Base-by-base conservation (phyloP, 768 basidiomycete genomes). In the Russula sp. region DNA sequence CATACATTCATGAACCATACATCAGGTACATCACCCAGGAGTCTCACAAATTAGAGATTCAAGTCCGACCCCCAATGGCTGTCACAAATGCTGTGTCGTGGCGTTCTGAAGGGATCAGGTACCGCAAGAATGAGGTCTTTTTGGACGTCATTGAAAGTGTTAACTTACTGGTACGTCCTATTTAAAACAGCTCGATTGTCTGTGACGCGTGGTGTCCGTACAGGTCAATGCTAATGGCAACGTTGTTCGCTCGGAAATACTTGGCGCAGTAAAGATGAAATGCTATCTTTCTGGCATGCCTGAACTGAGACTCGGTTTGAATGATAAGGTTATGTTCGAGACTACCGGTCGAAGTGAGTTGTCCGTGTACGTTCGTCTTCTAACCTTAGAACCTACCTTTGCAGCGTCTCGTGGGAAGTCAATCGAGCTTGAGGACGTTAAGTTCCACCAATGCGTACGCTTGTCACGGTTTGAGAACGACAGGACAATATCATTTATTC, bases 241-340 rank as follows among this genome's bases (percentile, higher is more conserved):
- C 70, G 97, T 99, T 38, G 92, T 98, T 16, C 87, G 97, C 50
- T 94, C 92, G 16, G 97, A 99, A 75, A 98, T 99, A 67, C 77
- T 98, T 2, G 97, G 97, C n/a, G 93, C 94, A 0, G 83, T 99
- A 69, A 98, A 99, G 81, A 98, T 98, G 97, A 98, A 98, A 74
- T 98, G 96, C 72, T 99, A 98, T 72, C 81, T 99, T 2, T 94
- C 93, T 9, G 97, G 97, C n/a, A 99, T 98, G 97, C 97, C 97
- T 18, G 97, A 99, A 72, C 79, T 98, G 49, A 81, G 96, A 61
- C 75, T 99, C 34, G 97, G 96, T 3, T 78, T 99, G 59, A 99
- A 99, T 74, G 96, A 99, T 78, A 98, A 98, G 75, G 94, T 98
- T 73, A 98, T 99, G 96, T 98, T 98, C 69, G 97, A 99, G 74